These are phyloP conservation scores for Tripterygium wilfordii DNA, from an alignment of 177 flowering plant species.

Conservation along the genomic window DNA sequence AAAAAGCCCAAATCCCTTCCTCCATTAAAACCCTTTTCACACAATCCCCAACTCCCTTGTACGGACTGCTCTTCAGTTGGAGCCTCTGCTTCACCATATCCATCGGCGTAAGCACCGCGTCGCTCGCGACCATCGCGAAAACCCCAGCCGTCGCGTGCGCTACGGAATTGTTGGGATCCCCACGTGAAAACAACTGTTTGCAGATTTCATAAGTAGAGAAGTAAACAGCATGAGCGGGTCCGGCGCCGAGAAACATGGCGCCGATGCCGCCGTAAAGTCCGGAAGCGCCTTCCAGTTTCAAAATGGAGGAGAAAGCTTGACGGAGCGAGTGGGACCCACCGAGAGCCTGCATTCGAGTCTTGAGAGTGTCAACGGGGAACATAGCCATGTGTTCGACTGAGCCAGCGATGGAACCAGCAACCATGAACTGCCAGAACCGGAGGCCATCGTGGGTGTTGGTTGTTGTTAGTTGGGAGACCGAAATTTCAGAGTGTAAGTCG, in stretches of 20 bases:
- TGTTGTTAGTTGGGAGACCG: constrained; percentile 4
- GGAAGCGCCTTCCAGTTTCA: constrained; percentile 22
- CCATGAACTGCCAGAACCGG: constrained; percentile 60
- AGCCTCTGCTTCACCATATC: constrained; percentile 44
- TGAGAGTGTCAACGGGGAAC: constrained; percentile 71
- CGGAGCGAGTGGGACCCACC: constrained; percentile 21
- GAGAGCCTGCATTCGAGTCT: constrained; percentile 53
- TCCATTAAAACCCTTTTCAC: constrained; percentile 29
- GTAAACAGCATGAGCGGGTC: constrained; percentile 43
- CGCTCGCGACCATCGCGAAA: constrained; percentile 33
- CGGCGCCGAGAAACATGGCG: constrained; percentile 47
- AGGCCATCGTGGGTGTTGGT: constrained; percentile 33
- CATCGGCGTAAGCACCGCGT: constrained; percentile 40
- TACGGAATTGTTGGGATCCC: constrained; percentile 14
- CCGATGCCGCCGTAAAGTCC: constrained; percentile 39
- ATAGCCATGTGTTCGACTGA: constrained; percentile 67
- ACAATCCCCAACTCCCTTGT: constrained; percentile 33
- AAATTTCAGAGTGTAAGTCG: constrained; percentile 10
- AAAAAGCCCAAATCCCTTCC: constrained; percentile 35
- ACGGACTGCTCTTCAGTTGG: constrained; percentile 32
- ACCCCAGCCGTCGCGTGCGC: constrained; percentile 38
- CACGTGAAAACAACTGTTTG: constrained; percentile 22
- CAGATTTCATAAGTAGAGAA: constrained; percentile 35
- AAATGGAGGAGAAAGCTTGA: constrained; percentile 28
- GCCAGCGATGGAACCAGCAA: constrained; percentile 65